Percentiles rank a stretch among this genome's conserved stretches.
Evolutionary conservation across 1,284 basidiomycete species (phyloP).

Genomic region (Xerocomus cyaneibrunnescens): DNA sequence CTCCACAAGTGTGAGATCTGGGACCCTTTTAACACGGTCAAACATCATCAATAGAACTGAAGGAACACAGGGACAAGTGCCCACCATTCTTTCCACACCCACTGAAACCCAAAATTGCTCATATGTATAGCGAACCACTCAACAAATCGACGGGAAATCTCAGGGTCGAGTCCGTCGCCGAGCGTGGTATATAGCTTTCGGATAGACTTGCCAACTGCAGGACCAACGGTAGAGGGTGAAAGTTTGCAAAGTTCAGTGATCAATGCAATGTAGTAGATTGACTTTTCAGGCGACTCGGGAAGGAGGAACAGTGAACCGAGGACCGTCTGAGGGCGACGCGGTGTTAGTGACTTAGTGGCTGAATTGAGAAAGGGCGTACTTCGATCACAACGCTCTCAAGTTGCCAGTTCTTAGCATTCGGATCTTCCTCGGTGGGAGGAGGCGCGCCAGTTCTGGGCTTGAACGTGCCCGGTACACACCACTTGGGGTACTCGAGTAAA

Average conservation of each 20-base stretch:
- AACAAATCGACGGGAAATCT: conserved; percentile 76
- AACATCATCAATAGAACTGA: background rate
- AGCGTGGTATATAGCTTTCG: conserved; percentile 79
- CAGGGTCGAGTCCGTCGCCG: conserved; percentile 83
- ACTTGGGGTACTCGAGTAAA: conserved; percentile 85
- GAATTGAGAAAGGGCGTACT: conserved; percentile 39
- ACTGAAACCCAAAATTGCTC: conserved; percentile 97
- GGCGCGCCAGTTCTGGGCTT: conserved; percentile 64
- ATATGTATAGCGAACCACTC: conserved; percentile 98
- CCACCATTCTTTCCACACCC: conserved; percentile 99
- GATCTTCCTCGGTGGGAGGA: conserved; percentile 44
- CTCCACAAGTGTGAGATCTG: conserved; percentile 69
- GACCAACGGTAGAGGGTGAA: conserved; percentile 89
- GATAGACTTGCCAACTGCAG: conserved; percentile 94
- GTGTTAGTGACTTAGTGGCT: background rate
- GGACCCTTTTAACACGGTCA: conserved; percentile 62
- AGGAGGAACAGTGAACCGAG: conserved; percentile 76
- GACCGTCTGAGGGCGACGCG: conserved; percentile 52
- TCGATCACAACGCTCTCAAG: conserved; percentile 80
- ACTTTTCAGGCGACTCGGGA: conserved; percentile 74
- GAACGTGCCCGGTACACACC: conserved; percentile 84
- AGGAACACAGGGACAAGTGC: conserved; percentile 25
- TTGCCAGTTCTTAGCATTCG: conserved; percentile 67
- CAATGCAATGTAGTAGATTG: conserved; percentile 86
- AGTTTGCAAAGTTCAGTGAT: conserved; percentile 94